phyloP scores from a whole-genome alignment of 257 asterid species.

The Mentha longifolia region DNA sequence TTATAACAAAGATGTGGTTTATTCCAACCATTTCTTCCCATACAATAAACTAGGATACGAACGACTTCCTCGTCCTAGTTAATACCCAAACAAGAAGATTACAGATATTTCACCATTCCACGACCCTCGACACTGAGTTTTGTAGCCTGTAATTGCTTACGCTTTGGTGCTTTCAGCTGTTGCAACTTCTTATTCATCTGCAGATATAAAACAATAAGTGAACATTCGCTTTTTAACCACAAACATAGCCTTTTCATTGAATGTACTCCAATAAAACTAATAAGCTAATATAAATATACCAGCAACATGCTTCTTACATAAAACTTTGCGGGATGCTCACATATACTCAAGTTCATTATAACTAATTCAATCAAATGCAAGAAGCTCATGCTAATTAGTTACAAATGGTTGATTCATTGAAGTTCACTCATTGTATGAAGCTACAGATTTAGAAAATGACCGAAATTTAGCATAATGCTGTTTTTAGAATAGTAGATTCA shows the following conservation, averaged over 20 bases:
- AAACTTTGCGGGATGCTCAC: too few species aligned
- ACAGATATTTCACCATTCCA: conserved; percentile 92
- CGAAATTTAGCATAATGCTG: too few species aligned
- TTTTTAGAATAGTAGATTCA: too few species aligned
- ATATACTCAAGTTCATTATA: neutral
- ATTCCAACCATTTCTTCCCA: conserved; percentile 11
- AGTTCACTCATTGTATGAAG: neutral
- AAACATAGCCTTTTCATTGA: neutral
- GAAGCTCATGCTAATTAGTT: conserved; percentile 2
- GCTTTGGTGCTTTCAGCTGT: conserved; percentile 82
- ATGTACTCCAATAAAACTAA: neutral
- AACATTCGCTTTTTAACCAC: neutral
- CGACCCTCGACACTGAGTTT: conserved; percentile 96
- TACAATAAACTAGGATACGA: neutral
- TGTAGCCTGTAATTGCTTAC: conserved; percentile 89
- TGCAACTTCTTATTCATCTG: conserved; percentile 98
- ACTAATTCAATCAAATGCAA: neutral
- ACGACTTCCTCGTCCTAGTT: neutral
- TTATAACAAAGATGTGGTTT: neutral
- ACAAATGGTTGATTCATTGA: neutral
- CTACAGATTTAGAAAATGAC: too few species aligned
- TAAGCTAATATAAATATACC: neutral
- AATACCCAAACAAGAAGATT: conserved; percentile 21
- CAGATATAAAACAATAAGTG: conserved; percentile 1
- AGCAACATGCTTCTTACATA: neutral